Conservation (phyloP, 768 basidiomycete species). For the Mycena rosella region DNA sequence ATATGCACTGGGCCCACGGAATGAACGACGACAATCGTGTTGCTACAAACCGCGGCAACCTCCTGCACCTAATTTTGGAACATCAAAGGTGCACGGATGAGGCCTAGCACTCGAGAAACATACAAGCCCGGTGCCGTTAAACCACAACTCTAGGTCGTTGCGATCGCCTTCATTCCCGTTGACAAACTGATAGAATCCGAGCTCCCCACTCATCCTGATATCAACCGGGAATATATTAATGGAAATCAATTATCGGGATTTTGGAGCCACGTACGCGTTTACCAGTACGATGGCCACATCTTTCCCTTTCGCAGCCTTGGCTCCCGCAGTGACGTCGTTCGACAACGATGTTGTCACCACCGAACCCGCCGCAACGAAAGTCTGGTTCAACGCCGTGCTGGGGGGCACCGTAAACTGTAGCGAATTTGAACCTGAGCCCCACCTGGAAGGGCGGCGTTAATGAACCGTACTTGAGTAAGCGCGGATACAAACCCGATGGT, state of each 20-base stretch:
- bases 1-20: constrained; percentile 83
- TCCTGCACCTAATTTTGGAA: constrained; percentile 61
- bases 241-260: constrained; percentile 46
- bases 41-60: constrained; percentile 77
- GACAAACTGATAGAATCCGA: constrained; percentile 69
- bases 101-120: constrained; percentile 5
- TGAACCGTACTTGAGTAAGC: constrained; percentile 40
- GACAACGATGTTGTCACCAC: constrained; percentile 58
- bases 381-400: constrained; percentile 56
- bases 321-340: constrained; percentile 55
- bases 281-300: constrained; percentile 74
- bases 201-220: constrained; percentile 62
- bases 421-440: constrained; percentile 65
- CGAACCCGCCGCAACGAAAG: constrained; percentile 48
- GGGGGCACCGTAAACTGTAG: constrained; percentile 61
- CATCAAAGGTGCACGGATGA: constrained; percentile 22
- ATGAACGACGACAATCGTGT: constrained; percentile 86
- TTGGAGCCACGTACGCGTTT: constrained; percentile 49
- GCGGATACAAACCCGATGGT: constrained; percentile 65
- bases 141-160: constrained; percentile 72
- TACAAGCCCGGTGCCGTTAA: constrained; percentile 63
- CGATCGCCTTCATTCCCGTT: constrained; percentile 73
- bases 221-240: constrained; percentile 38
- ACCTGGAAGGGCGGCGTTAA: constrained; percentile 44
- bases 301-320: constrained; percentile 57